Evolutionary conservation across 192 early-diverging fungal species (phyloP).

Genomic region (Linnemannia elongata): DNA sequence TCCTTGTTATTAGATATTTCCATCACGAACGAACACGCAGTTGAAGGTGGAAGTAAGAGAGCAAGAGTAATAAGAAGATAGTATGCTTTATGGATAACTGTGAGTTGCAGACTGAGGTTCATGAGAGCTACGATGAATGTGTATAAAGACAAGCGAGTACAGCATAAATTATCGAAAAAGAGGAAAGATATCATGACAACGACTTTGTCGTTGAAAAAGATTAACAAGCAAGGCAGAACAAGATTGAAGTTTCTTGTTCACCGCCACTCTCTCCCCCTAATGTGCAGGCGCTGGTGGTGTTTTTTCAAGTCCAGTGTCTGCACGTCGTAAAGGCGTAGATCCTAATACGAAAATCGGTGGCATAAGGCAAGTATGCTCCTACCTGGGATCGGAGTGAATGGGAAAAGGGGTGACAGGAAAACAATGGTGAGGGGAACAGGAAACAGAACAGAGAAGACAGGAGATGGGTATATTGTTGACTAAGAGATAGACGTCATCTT

Average conservation of each 20-base stretch:
- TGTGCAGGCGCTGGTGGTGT: neutral
- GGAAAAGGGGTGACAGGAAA: no score
- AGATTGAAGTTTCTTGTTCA: neutral
- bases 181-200: no score
- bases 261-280: neutral
- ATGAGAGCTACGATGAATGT: neutral
- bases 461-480: no score
- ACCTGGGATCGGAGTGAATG: no score
- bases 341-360: no score
- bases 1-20: neutral
- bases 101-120: neutral
- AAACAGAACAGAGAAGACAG: no score
- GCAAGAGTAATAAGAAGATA: neutral
- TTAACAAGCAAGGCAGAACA: neutral
- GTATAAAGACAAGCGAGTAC: neutral
- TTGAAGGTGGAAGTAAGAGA: neutral
- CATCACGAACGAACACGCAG: neutral
- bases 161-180: neutral
- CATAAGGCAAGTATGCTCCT: no score
- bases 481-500: no score
- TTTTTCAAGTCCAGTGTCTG: neutral
- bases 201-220: neutral
- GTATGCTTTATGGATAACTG: neutral
- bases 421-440: no score
- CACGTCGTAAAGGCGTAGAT: no score